Percentiles rank a stretch among this genome's conserved stretches.
phyloP scores from a whole-genome alignment of 768 basidiomycete species.

The Suillus placidus region DNA sequence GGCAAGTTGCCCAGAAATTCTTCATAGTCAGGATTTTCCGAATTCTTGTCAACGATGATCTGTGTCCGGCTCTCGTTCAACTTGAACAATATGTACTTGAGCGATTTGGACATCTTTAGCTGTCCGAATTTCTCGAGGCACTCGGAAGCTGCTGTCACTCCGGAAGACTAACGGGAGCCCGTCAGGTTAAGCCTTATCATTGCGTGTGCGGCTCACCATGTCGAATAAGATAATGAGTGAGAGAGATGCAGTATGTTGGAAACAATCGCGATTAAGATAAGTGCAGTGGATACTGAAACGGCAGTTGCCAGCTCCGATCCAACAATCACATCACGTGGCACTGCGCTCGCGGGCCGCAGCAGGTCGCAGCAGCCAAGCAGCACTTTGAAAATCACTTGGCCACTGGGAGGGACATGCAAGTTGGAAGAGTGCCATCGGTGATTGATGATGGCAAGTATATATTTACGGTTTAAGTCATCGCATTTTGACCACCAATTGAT shows the following conservation, averaged over 20 bases:
- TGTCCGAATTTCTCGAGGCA: constrained; percentile 43
- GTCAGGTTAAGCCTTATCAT: constrained; percentile 3
- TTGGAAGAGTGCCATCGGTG: neutral
- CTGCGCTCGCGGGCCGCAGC: neutral
- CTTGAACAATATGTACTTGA: constrained; percentile 83
- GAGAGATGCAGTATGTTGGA: constrained; percentile 1
- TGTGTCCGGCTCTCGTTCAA: constrained; percentile 64
- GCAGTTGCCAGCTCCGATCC: constrained; percentile 9
- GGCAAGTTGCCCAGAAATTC: constrained; percentile 77
- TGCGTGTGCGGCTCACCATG: constrained; percentile 28
- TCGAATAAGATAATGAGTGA: constrained; percentile 7
- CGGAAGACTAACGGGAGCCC: constrained; percentile 27
- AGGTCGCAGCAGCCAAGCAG: neutral
- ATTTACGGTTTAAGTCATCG: neutral
- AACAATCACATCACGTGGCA: constrained; percentile 8
- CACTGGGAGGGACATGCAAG: neutral
- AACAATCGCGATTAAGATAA: constrained; percentile 9
- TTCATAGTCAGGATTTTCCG: constrained; percentile 57
- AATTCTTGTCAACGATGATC: constrained; percentile 77
- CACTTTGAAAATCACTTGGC: neutral
- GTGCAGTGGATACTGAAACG: constrained; percentile 2
- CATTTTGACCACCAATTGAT: neutral
- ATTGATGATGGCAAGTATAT: neutral
- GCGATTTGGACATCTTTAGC: constrained; percentile 45
- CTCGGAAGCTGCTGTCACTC: constrained; percentile 50